A percentile compares a stretch with the other conserved stretches of the same genome.
These are phyloP conservation scores for Quercus lobata DNA, from an alignment of 331 rosid genomes.

Conservation along the genomic window DNA sequence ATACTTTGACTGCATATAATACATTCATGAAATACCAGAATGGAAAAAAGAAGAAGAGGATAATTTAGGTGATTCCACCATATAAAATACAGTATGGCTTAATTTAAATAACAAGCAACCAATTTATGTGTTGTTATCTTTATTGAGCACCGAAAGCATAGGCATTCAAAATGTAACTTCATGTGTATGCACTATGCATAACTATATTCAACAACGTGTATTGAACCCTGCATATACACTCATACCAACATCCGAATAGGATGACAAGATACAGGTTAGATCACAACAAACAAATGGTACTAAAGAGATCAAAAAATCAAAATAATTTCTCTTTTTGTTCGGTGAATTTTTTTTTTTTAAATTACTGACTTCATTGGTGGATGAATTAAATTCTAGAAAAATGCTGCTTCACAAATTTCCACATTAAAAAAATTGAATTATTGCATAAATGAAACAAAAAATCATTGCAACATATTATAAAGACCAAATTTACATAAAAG, in stretches of 20 bases:
- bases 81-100: neutral
- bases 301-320: neutral
- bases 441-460: neutral
- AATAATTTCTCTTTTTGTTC: neutral
- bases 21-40: neutral
- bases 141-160: neutral
- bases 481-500: neutral
- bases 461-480: neutral
- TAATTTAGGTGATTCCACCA: neutral
- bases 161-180: neutral
- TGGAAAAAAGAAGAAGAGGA: neutral
- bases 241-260: neutral
- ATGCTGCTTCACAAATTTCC: neutral
- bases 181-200: neutral
- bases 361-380: too few species aligned
- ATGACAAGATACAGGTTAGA: neutral
- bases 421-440: neutral
- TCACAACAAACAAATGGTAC: neutral
- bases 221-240: neutral
- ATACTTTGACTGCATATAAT: conserved; percentile 70
- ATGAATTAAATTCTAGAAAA: too few species aligned
- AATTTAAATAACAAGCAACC: neutral
- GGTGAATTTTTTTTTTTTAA: too few species aligned
- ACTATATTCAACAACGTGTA: neutral
- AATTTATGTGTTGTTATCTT: neutral